phyloP scores from a whole-genome alignment of 2,329 filamentous ascomycete species.

The Aureobasidium pullulans region DNA sequence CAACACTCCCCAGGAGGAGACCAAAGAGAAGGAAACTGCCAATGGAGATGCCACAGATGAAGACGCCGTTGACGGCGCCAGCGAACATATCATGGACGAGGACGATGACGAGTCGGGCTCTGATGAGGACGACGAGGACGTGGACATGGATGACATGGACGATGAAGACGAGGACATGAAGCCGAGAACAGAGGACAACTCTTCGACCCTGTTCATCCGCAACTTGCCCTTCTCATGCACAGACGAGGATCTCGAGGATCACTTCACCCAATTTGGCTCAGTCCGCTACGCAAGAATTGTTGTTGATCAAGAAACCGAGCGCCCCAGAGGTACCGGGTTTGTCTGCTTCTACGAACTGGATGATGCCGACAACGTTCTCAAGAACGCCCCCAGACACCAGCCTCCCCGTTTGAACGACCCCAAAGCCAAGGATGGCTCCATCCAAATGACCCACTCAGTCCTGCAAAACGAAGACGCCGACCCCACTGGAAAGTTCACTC shows the following conservation, averaged over 20 bases:
- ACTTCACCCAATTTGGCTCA: conserved; percentile 83
- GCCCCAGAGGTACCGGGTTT: conserved; percentile 86
- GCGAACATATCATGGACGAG: conserved; percentile 23
- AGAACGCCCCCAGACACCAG: conserved; percentile 58
- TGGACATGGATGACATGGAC: conserved; percentile 36
- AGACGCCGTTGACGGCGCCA: conserved; percentile 31
- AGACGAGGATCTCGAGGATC: conserved; percentile 73
- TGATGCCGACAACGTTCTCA: conserved; percentile 70
- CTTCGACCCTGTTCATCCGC: conserved; percentile 79
- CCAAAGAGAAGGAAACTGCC: conserved; percentile 33
- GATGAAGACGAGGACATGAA: conserved; percentile 33
- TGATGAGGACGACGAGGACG: conserved; percentile 32
- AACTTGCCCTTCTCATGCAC: conserved; percentile 87
- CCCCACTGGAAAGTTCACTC: conserved; percentile 74
- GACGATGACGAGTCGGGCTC: conserved; percentile 22
- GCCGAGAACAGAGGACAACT: conserved; percentile 49
- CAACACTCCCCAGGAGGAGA: conserved; percentile 32
- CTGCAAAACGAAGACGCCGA: conserved; percentile 82
- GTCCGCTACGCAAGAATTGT: conserved; percentile 88
- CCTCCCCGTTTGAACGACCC: conserved; percentile 22
- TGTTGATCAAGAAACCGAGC: conserved; percentile 74
- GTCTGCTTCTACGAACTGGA: conserved; percentile 79
- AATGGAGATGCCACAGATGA: conserved; percentile 18
- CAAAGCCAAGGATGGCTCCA: conserved; percentile 18
- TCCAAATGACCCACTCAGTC: conserved; percentile 64